phyloP scores from a whole-genome alignment of 2,329 filamentous ascomycete species.

The Acarospora socialis region DNA sequence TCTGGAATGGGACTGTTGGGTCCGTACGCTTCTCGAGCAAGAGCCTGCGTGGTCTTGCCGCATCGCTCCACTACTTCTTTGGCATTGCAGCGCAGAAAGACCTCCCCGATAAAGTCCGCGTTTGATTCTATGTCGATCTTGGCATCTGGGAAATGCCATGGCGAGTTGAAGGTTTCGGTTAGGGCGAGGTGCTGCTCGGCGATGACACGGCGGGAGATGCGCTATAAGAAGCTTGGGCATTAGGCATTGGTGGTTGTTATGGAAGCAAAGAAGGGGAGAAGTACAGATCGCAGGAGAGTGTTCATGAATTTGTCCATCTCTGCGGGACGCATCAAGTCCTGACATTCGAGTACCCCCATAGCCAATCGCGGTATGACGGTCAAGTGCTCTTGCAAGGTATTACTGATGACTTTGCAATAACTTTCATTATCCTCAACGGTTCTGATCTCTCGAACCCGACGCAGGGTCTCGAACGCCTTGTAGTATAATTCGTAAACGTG shows the following conservation, averaged over 20 bases:
- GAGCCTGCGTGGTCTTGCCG: slow-evolving; percentile 57
- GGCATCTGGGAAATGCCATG: slow-evolving; percentile 74
- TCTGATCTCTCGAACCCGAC: slow-evolving; percentile 69
- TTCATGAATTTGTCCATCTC: slow-evolving; percentile 93
- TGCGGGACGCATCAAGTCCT: slow-evolving; percentile 62
- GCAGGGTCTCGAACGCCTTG: slow-evolving; percentile 83
- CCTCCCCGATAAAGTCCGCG: slow-evolving; percentile 83
- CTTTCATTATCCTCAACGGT: slow-evolving; percentile 78
- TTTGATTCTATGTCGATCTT: slow-evolving; percentile 41
- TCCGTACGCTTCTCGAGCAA: slow-evolving; percentile 64
- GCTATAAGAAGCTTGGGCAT: slow-evolving; percentile 32
- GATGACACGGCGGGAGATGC: slow-evolving; percentile 90
- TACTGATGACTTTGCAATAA: slow-evolving; percentile 66
- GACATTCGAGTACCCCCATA: slow-evolving; percentile 86
- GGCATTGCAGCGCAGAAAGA: slow-evolving; percentile 85
- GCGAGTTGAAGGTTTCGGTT: slow-evolving; percentile 83
- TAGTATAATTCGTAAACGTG: slow-evolving; percentile 97
- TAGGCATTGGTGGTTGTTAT: background rate
- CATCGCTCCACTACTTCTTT: slow-evolving; percentile 78
- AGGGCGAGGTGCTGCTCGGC: slow-evolving; percentile 93
- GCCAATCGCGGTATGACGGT: slow-evolving; percentile 87
- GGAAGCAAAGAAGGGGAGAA: slow-evolving; percentile 17
- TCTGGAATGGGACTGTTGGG: slow-evolving; percentile 58
- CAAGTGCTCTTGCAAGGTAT: slow-evolving; percentile 73
- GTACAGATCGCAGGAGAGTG: slow-evolving; percentile 72